A percentile compares a stretch with the other conserved stretches of the same genome.
phyloP scores from a whole-genome alignment of 1,284 basidiomycete genomes.

The Heterobasidion annosum region DNA sequence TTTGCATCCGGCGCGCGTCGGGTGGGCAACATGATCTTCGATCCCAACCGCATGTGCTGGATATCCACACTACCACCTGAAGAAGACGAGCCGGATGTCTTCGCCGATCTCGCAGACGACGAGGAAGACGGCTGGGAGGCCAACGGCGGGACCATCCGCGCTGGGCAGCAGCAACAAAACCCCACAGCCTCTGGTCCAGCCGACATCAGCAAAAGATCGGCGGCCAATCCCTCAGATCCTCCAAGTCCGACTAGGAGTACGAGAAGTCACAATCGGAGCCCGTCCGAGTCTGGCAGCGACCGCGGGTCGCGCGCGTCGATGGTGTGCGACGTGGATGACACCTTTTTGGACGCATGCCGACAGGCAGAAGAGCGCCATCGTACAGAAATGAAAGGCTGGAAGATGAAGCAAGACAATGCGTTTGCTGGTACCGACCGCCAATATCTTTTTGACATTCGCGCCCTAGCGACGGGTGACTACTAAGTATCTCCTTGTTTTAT shows the following conservation, averaged over 20 bases:
- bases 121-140: slow-evolving; percentile 70
- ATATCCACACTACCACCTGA: slow-evolving; percentile 76
- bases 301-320: slow-evolving; percentile 67
- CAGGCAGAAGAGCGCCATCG: slow-evolving; percentile 75
- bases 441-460: slow-evolving; percentile 70
- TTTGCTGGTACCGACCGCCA: slow-evolving; percentile 45
- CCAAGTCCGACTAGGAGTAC: slow-evolving; percentile 55
- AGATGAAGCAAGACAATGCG: slow-evolving; percentile 33
- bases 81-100: slow-evolving; percentile 90
- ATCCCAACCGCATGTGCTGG: slow-evolving; percentile 92
- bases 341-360: slow-evolving; percentile 64
- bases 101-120: slow-evolving; percentile 83
- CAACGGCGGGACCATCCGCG: slow-evolving; percentile 73
- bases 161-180: slow-evolving; percentile 27
- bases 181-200: slow-evolving; percentile 20
- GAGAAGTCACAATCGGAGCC: slow-evolving; percentile 53
- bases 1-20: slow-evolving; percentile 72
- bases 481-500: slow-evolving; percentile 18
- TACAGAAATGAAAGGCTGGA: slow-evolving; percentile 78
- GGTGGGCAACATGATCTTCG: slow-evolving; percentile 97
- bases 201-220: slow-evolving; percentile 27
- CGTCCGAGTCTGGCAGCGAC: slow-evolving; percentile 68
- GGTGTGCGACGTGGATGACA: slow-evolving; percentile 64
- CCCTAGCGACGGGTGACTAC: slow-evolving; percentile 72
- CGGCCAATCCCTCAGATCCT: slow-evolving; percentile 28